Base-by-base conservation (phyloP, 2,329 filamentous ascomycete genomes). In the Beauveria sp. region DNA sequence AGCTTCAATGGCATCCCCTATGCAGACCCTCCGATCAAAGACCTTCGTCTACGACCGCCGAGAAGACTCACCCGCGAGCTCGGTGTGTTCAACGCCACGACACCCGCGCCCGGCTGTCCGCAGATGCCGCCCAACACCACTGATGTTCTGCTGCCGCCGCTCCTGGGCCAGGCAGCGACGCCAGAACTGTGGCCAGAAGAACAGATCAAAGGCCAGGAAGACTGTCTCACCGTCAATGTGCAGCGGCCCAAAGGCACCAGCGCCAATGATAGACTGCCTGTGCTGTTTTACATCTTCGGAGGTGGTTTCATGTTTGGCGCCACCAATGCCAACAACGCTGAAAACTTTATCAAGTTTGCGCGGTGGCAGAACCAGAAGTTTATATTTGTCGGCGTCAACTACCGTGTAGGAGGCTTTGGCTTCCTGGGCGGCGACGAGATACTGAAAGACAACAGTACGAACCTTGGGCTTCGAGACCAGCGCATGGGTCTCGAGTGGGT, bases 361-460 rank as follows among this genome's bases (percentile, higher is more conserved):
- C 65, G 79, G 58, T 60, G 68, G 8, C 66, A 80, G 48, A 76
- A 76, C 40, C 82, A 86, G 67, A 81, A 82, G 0, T 78, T 89
- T 56, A 74, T 90, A 46, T 84, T 84, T 55, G 85, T 89, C 0
- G 78, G 81, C 0, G 80, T 88, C 63, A 88, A 88, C 69, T 88
- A 89, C 71, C 82, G 84, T 1, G 72, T 86, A 0, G 81, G 80
- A 16, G 83, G 79, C 0, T 87, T 87, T 64, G 86, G 85, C 0
- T 88, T 87, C 69, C 65, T 87, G 63, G 76, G 79, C 0, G 84
- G 84, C 1, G 77, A 76, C 52, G 82, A 86, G 66, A 73, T 87
- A 37, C 70, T 81, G 2, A 74, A 73, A 3, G 83, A 84, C 63
- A 83, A 83, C 0, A 76, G 79, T 3, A 69, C 80, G 1, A 89